Evolutionary conservation across 805 yeast genomes (phyloP), one percentile per base, ranked within the genome.

Genomic region (Starmerella khaoyaiensis): DNA sequence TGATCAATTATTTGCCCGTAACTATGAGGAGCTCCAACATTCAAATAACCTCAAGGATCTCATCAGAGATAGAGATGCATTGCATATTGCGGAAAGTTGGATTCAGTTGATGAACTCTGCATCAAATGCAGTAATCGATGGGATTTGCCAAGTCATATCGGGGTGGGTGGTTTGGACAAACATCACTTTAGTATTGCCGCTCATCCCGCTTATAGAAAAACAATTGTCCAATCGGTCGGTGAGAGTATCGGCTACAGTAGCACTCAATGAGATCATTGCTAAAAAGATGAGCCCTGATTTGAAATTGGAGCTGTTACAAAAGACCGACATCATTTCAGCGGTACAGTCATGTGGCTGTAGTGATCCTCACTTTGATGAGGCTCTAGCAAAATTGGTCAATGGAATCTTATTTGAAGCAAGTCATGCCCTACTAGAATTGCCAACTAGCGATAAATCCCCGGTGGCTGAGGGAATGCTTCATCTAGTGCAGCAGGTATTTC

Each of bases 151-250:
- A 36, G 74, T 74, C 38, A 72, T 90, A 39, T 96, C 96, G 9
- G 73, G 74, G 10, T 90, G 79, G 69, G 79, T 84, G 18, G 76
- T 86, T 18, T 90, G 99, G 98, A 82, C 86, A 56, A 93, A 82
- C 55, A 75, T 86, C 43, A 65, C 76, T 37, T 63, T 82, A 48
- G 72, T 87, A 37, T 67, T 84, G 21, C 72, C 72, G 34, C 66
- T 69, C 23, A 58, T 64, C 20, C 49, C 45, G 21, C 53, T 70
- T 25, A 67, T 83, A 32, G 76, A 73, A 51, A 69, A 67, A 41
- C 76, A 69, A 51, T 63, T 83, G 45, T 66, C 65, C 37, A 59
- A 56, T 40, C 57, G 58, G 4, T 33, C 30, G 6, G 50, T 55
- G 22, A 70, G 76, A 41, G 63, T 70, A 35, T 65, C 73, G 21